A percentile compares a stretch with the other conserved stretches of the same genome.
These are phyloP conservation scores for Erysimum cheiri DNA, from an alignment of 441 rosid genomes.

Conservation along the genomic window DNA sequence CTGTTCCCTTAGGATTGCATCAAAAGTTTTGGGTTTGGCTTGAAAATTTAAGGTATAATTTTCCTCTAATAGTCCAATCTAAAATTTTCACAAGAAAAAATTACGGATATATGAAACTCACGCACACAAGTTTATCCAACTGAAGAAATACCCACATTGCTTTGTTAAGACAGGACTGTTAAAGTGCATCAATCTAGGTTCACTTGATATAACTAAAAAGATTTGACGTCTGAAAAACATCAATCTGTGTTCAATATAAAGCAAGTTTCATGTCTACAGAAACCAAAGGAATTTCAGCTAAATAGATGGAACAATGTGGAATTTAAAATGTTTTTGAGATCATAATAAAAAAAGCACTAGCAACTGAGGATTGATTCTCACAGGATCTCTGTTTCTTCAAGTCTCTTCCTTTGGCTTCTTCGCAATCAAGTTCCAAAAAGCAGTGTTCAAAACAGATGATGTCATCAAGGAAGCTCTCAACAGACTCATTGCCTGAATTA, in stretches of 20 bases:
- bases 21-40: too few species aligned
- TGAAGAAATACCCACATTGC: background rate
- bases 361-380: background rate
- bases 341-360: background rate
- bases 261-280: background rate
- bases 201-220: background rate
- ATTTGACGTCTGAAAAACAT: background rate
- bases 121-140: background rate
- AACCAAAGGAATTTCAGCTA: background rate
- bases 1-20: too few species aligned
- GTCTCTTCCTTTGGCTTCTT: slow-evolving; percentile 21
- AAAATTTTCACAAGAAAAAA: background rate
- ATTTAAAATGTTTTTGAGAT: background rate
- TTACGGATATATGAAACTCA: too few species aligned
- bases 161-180: background rate
- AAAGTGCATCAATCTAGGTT: background rate
- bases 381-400: background rate
- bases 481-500: background rate
- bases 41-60: too few species aligned
- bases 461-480: slow-evolving; percentile 23
- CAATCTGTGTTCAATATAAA: background rate
- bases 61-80: background rate
- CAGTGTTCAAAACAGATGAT: slow-evolving; percentile 32
- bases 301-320: background rate
- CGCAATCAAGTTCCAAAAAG: slow-evolving; percentile 9